Evolutionary conservation across 371 early-diverging fungal species (phyloP), one percentile per base, ranked within the genome.

Genomic region (Rhizopus microsporus): DNA sequence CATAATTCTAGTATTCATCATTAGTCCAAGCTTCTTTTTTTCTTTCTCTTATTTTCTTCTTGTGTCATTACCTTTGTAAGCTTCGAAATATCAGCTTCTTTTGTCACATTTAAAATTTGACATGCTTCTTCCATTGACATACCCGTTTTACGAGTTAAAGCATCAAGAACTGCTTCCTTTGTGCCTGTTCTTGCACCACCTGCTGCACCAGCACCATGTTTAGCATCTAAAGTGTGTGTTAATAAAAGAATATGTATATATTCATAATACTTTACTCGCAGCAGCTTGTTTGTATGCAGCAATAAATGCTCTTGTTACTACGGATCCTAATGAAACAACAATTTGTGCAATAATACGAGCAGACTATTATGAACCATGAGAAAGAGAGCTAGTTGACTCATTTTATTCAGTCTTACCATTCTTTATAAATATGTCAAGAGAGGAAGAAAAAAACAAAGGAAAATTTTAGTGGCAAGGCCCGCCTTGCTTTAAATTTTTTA

Each of bases 221-320:
- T 75, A 53, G 86, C 85, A 59, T 83, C 88, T 81, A 72, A 46
- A 35, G 13, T 17, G 29, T 15, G 17, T 17, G 8, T 33, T 29
- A 13, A 50, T 54, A 45, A 9, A 8, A 45, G 34, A n/a, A 39
- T 32, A 23, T 38, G 9, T 30, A 54, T 29, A 23, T 39, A 49
- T 7, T 31, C 37, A 45, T 31, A 23, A 2, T 23, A 83, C 88
- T 63, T 46, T 88, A 95, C 94, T 92, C 30, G 90, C 91, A 44
- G 93, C 88, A 9, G 95, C 96, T 68, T 94, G 91, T 54, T 88
- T 90, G 72, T 93, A 96, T 23, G 98, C 97, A 39, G 94, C 97
- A 63, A 92, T 83, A 71, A 95, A 93, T 29, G 98, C 98, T 68
- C 88, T 86, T 40, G 95, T 94, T 38, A 95, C 81, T 62, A 97